Base-by-base conservation (phyloP, 2,329 filamentous ascomycete species). In the Chalaropsis ovoidea region DNA sequence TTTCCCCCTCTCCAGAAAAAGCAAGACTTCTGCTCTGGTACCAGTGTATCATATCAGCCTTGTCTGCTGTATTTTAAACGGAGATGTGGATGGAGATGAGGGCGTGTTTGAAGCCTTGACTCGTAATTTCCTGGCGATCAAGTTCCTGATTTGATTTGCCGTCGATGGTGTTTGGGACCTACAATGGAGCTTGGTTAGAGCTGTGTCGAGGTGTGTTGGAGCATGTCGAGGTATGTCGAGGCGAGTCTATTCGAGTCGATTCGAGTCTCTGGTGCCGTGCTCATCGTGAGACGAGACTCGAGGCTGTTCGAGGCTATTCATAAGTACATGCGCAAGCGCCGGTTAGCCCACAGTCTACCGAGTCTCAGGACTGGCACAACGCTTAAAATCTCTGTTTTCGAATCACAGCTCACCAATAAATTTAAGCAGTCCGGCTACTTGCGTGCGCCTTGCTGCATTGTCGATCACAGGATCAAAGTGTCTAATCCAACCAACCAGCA, bases 141-240 rank as follows among this genome's bases (percentile, higher is more conserved):
- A 58, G 52, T n/a, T 58, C 52, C 27, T 58, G 52, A 58, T 35
- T 58, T 58, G 52, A 58, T 58, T 58, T 58, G 24, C 52, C 31
- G 17, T 58, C 13, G 15, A 31, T n/a, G 10, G 13, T 31, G 27
- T 31, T 58, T 58, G 19, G 52, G 27, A n/a, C n/a, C 52, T n/a
- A 35, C 17, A 22, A 35, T 27, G 15, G 52, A 56, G 35, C 17
- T 2, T 15, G 52, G 15, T 19, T 3, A 19, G 31, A 58, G 24
- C 27, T 11, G 24, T 35, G 27, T 58, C 52, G 27, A 27, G 52
- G 4, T 31, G 52, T 35, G 7, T 35, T n/a, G n/a, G n/a, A n/a
- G n/a, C n/a, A n/a, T n/a, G n/a, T 13, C 52, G 27, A 58, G 52
- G 52, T 19, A 58, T 35, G 17, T 58, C 52, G 27, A 31, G 52